Base-by-base conservation (phyloP, 495 filamentous ascomycete genomes). In the Trichoderma orchidacearum region DNA sequence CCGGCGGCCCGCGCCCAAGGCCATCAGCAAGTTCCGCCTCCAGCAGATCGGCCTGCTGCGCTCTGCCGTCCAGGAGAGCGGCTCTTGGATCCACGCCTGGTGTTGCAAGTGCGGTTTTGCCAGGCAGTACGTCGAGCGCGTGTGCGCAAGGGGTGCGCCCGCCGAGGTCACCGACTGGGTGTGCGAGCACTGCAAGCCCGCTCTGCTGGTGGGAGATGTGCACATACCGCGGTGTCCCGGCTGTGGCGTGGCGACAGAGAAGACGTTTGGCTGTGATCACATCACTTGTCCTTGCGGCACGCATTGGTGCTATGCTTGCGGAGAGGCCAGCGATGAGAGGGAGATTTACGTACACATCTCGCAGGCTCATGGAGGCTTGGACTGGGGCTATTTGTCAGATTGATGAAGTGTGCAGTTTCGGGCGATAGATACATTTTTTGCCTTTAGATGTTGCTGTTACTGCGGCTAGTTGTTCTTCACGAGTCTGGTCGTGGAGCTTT, bases 221-320 rank as follows among this genome's bases (percentile, higher is more conserved):
- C 18, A 30, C 8, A 53, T 68, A 9, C 64, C 61, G 38, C 51
- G 61, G 25, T 74, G 71, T 55, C 71, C 70, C 2, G 60, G 65
- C 7, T 74, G 68, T 51, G 61, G 53, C 15, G 59, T 58, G 5
- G 35, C 59, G 53, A 70, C 65, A 1, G 58, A 70, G 58, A 70
- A 67, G 59, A 59, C 58, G 4, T 28, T 51, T 15, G 71, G 71
- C 0, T 74, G 70, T 56, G 63, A 66, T n/a, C 70, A 73, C 60
- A 67, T 73, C 12, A 41, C 13, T 3, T 73, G 69, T 58, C 55
- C 63, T 1, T 73, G 70, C 56, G 61, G 58, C 0, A 28, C 12
- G 2, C 41, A 70, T 48, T 73, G 70, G 70, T 73, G 70, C 53
- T 73, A 59, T 50, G 63, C 62, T 51, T 71, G 70, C 54, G 68